Evolutionary conservation across 805 yeast genomes (phyloP), one percentile per base, ranked within the genome.

Genomic region (Hyphopichia homilentoma): DNA sequence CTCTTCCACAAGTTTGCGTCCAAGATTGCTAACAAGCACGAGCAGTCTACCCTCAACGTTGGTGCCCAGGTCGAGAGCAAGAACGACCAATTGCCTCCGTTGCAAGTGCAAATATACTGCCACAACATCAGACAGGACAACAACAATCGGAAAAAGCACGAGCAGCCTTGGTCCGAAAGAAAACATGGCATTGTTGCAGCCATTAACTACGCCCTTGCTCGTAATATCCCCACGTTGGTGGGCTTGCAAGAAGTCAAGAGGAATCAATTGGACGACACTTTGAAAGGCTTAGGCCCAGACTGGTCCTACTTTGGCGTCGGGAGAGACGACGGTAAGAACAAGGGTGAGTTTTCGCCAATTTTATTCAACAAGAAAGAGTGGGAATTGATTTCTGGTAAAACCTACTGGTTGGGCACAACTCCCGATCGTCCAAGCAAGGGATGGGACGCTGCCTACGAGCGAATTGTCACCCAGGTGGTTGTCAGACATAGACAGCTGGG

Each of bases 51-150:
- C 16, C 27, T 30, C 4, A 21, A 24, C 14, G 14, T 13, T n/a
- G 23, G 18, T 11, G 27, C 30, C 9, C 18, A 36, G 16, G 18
- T 34, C 5, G 19, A 20, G 14, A 33, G 32, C 23, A 27, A 30
- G 12, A 43, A 43, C 30, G 16, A 32, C 5, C 20, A 35, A 18
- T 31, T 43, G n/a, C 41, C 40, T 2, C 44, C 44, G 6, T 32
- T 46, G 16, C 14, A 38, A 6, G 30, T 42, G 8, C 47, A 52
- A 16, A 38, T 48, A 4, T 69, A 67, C 44, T 55, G 66, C n/a
- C 65, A 70, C 44, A 70, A 70, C 43, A 58, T 70, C 25, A 50
- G 76, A 27, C 63, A 57, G 34, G 75, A 68, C 32, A 59, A 62
- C 38, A 41, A 35, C 15, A 45, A 50, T 11, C 45, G 45, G 1